Percentiles rank a stretch among this genome's conserved stretches.
These are phyloP conservation scores for Abrus pulchellus DNA, from an alignment of 306 rosid species.

Conservation along the genomic window DNA sequence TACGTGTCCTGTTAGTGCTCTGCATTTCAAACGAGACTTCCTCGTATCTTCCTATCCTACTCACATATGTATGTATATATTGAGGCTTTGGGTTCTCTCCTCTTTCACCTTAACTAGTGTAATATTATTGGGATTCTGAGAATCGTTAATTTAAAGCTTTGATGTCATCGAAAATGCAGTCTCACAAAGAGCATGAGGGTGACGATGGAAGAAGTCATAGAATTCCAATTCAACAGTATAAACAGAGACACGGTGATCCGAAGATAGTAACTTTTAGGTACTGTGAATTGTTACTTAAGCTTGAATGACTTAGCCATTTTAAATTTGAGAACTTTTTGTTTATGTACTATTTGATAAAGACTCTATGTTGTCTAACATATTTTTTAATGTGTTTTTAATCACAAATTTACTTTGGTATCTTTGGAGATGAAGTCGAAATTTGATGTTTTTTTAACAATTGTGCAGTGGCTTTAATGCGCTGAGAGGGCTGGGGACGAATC, in stretches of 20 bases:
- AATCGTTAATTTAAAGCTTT: conserved; percentile 2
- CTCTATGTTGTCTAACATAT: too few species aligned
- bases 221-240: conserved; percentile 37
- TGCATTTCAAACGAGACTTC: background rate
- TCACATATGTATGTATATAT: too few species aligned
- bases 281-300: background rate
- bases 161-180: conserved; percentile 50
- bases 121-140: background rate
- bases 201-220: background rate
- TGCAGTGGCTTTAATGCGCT: conserved; percentile 51
- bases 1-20: background rate
- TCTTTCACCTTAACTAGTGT: background rate
- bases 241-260: conserved; percentile 36
- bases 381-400: too few species aligned
- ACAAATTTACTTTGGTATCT: background rate
- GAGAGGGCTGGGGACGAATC: background rate
- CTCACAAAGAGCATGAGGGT: background rate
- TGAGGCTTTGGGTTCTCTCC: background rate
- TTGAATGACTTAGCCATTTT: too few species aligned
- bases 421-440: conserved; percentile 9
- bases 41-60: background rate
- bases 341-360: too few species aligned
- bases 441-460: conserved; percentile 6
- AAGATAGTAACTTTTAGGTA: background rate
- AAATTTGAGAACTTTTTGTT: too few species aligned